phyloP scores from a whole-genome alignment of 2,329 filamentous ascomycete species.

The Pleomassaria siparia region DNA sequence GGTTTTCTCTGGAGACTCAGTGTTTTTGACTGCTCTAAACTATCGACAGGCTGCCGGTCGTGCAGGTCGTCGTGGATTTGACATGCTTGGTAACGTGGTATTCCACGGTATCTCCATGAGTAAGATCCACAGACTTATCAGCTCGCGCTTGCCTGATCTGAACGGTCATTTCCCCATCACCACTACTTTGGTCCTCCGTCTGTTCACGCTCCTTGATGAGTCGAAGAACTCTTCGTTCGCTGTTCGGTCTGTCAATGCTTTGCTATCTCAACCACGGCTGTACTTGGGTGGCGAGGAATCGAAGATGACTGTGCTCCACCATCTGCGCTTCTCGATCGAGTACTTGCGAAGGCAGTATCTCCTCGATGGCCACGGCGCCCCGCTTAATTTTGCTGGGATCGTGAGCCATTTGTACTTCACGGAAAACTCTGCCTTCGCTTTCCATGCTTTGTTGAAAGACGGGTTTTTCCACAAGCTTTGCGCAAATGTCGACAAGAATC shows the following conservation, averaged over 20 bases:
- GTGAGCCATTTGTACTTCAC: conserved; percentile 76
- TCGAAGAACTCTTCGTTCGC: conserved; percentile 66
- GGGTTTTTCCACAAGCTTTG: conserved; percentile 71
- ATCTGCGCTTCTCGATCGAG: conserved; percentile 78
- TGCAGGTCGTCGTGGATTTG: conserved; percentile 78
- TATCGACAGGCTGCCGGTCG: conserved; percentile 76
- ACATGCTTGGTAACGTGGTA: conserved; percentile 77
- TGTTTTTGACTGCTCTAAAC: conserved; percentile 73
- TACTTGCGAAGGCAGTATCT: conserved; percentile 72
- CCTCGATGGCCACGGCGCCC: conserved; percentile 60
- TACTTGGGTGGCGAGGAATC: conserved; percentile 70
- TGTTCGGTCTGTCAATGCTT: conserved; percentile 61
- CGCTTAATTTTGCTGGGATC: conserved; percentile 71
- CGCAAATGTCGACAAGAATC: conserved; percentile 54
- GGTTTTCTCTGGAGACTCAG: conserved; percentile 72
- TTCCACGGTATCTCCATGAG: conserved; percentile 66
- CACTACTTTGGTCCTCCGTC: conserved; percentile 68
- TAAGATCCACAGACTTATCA: conserved; percentile 69
- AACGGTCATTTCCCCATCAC: conserved; percentile 79
- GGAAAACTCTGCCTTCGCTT: conserved; percentile 73
- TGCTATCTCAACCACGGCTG: conserved; percentile 69
- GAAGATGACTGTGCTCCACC: conserved; percentile 71
- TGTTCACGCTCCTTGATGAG: conserved; percentile 67
- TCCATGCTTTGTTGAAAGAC: conserved; percentile 70
- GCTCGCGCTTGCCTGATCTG: conserved; percentile 71